Evolutionary conservation across 345 rosid species (phyloP), one percentile per base, ranked within the genome.

Genomic region (Ailanthus altissimus): DNA sequence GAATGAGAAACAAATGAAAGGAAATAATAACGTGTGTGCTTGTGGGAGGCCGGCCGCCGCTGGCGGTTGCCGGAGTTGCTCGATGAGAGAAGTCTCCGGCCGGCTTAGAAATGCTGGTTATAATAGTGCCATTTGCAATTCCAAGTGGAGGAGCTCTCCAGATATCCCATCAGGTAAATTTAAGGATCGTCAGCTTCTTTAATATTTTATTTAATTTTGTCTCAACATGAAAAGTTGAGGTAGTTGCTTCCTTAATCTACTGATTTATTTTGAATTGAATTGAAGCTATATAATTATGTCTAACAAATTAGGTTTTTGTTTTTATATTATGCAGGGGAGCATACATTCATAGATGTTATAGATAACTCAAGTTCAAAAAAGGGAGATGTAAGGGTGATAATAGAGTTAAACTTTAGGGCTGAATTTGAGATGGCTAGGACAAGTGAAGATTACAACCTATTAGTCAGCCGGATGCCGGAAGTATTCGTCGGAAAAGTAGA

Each of bases 141-240:
- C 93, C 18, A 87, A 88, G 67, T 91, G 96, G 96, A 85, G 81
- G 84, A 86, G 90, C 78, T 83, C 87, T 15, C 80, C 74, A 0
- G 75, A 67, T n/a, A 86, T 88, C 40, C 93, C 88, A 2, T 80
- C 94, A 81, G 92, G 94, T 90, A 78, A 36, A 20, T 25, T 32
- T 32, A 58, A n/a, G 7, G 21, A 18, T 20, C 23, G 18, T 53
- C 23, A 53, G 9, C 8, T 18, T 32, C 38, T 32, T 32, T 32
- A 32, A 32, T 32, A 32, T 32, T 32, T 32, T 32, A 32, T 32
- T 32, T n/a, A n/a, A n/a, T n/a, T 32, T 32, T 32, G 38, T 32
- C 38, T 32, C 38, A 32, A 32, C 38, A 32, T 32, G 38, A 32
- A 32, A 32, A 32, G 38, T 32, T 32, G 38, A 32, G 38, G 38